Evolutionary conservation across 1,284 basidiomycete genomes (phyloP), one percentile per base, ranked within the genome.

Genomic region (Ustilago cynodontis): DNA sequence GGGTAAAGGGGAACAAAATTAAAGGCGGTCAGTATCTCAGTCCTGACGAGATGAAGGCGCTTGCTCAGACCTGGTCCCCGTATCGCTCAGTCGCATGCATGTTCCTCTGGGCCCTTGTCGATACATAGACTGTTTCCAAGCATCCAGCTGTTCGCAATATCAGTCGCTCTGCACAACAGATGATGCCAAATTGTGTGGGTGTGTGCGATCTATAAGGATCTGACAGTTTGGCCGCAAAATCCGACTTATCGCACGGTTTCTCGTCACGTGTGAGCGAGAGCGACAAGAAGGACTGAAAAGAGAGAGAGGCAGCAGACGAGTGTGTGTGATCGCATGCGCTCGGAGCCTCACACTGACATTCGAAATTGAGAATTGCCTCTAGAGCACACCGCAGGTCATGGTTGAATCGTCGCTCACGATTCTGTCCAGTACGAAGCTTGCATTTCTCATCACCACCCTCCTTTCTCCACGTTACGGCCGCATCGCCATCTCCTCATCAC

Each of bases 11-110:
- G 8, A 81, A 82, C 53, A 85, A 84, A 70, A 78, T 80, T 56
- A 82, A 82, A 45, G 81, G 79, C 18, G 77, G 80, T 0, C 77
- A 81, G 53, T 85, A 85, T 43, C 61, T 84, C 53, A 82, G 78
- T 33, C 77, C 78, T 1, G 65, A 78, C 24, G 84, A 85, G 63
- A 85, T 85, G 84, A 64, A 74, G 55, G 69, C 70, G 22, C 78
- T 85, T 1, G 78, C 83, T 1, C 65, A 62, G 28, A 52, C 59
- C 0, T 85, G 84, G 84, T 71, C 61, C 10, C 84, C 84, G 2
- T 85, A 78, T 50, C 79, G 83, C 20, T 77, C 75, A 7, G 75
- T 85, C 5, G 84, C 82, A 1, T 70, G 72, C 54, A 77, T 82
- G 67, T 78, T 83, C 56, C 72, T 85, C 73, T 85, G 82, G 82